Base-by-base conservation (phyloP, 129 eudicot species). In the Deinandra increscens region DNA sequence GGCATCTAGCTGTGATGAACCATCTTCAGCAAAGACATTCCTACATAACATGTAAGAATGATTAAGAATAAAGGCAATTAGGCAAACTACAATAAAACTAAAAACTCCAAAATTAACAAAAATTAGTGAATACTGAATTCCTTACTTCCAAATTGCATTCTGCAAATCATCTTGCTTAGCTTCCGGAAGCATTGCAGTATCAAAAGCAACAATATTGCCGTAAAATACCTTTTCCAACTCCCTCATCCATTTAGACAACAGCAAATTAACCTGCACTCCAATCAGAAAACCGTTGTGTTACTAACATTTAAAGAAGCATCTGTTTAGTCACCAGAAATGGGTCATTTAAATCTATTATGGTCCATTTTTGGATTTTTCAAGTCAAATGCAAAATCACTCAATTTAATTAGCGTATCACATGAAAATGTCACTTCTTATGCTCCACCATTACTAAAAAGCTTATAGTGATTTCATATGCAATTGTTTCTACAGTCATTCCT, bases 171-270 rank as follows among this genome's bases (percentile, higher is more conserved):
- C 95, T 45, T 78, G 89, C 79, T 85, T 87, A 69, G 96, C 98
- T 81, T 89, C 92, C 3, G 96, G 92, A 69, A 84, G 92, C 82
- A 89, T 68, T 14, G 98, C 92, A 19, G 82, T 79, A 78, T 93
- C 96, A 80, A 84, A 89, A 37, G 96, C 97, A 82, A 87, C 96
- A 77, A 93, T 69, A 75, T 89, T 93, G 20, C 98, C 98, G 76
- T 86, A 89, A 61, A 89, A 86, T 63, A 93, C 82, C 76, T 83
- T 93, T 83, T 93, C 98, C 81, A 93, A 78, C 69, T 93, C 97
- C 78, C 91, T 87, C 98, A 93, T 93, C 96, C 96, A 89, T 76
- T 75, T 89, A 42, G 80, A 76, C 60, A 93, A 70, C 71, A 93
- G 85, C 69, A 93, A 79, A 76, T 93, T 89, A 75, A 93, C 96